Evolutionary conservation across 192 early-diverging fungal species (phyloP).

Genomic region (Chytriomyces hyalinus): DNA sequence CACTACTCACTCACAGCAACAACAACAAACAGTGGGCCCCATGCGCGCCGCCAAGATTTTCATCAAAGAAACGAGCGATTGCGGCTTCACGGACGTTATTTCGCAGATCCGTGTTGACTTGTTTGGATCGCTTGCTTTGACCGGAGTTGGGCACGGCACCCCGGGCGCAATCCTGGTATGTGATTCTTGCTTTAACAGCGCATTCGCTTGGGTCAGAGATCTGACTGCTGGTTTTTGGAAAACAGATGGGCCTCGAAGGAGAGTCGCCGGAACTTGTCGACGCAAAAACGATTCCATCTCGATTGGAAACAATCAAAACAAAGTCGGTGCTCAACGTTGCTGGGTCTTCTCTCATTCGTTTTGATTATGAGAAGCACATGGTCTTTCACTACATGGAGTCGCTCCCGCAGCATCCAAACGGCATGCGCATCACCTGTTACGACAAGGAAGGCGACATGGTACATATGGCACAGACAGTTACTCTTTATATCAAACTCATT

Average conservation of each 20-base stretch:
- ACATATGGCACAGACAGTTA: background rate
- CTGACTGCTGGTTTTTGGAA: background rate
- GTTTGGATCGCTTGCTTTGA: slow-evolving; percentile 92
- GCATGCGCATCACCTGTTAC: slow-evolving; percentile 89
- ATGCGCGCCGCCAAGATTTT: slow-evolving; percentile 97
- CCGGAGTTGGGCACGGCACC: slow-evolving; percentile 93
- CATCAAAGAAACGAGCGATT: slow-evolving; percentile 78
- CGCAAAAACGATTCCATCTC: slow-evolving; percentile 74
- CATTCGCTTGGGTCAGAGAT: background rate
- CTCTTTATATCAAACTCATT: too few relatives aligned
- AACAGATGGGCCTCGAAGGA: slow-evolving; percentile 84
- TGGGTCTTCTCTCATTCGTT: slow-evolving; percentile 77
- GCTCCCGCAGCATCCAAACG: slow-evolving; percentile 92
- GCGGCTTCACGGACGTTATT: slow-evolving; percentile 46
- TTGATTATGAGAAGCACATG: slow-evolving; percentile 81
- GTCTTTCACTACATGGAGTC: slow-evolving; percentile 84
- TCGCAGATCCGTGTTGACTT: slow-evolving; percentile 75
- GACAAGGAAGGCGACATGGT: slow-evolving; percentile 76
- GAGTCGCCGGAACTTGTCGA: slow-evolving; percentile 72
- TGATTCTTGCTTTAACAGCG: background rate
- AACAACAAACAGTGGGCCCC: slow-evolving; percentile 85
- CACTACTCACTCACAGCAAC: background rate
- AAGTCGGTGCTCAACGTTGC: slow-evolving; percentile 74
- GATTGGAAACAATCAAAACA: slow-evolving; percentile 76
- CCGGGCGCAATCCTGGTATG: slow-evolving; percentile 79